phyloP scores from a whole-genome alignment of 768 basidiomycete species.

The Naematelia aurantialba region DNA sequence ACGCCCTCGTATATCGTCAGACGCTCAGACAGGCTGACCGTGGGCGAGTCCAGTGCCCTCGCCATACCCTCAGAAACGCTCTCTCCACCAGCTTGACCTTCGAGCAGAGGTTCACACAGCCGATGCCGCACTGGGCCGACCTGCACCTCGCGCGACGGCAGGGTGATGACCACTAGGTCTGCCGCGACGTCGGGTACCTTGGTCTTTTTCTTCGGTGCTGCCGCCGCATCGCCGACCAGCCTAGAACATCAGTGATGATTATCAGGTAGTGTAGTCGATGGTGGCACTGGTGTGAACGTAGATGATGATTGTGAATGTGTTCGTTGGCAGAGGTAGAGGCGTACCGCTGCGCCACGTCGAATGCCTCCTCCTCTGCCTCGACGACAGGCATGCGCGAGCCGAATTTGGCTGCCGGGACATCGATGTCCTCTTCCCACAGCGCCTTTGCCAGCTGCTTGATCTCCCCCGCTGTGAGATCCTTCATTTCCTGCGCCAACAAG shows the following conservation, averaged over 20 bases:
- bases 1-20: constrained; percentile 43
- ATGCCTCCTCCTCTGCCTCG: constrained; percentile 35
- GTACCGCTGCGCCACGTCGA: constrained; percentile 48
- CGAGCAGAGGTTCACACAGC: constrained; percentile 44
- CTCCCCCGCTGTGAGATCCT: neutral
- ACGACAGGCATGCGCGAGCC: constrained; percentile 14
- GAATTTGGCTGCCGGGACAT: constrained; percentile 17
- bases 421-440: constrained; percentile 36
- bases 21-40: constrained; percentile 26
- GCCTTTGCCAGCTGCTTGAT: constrained; percentile 26
- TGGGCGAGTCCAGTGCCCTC: constrained; percentile 32
- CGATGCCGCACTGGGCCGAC: constrained; percentile 46
- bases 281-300: too few species aligned
- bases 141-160: constrained; percentile 31
- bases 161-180: neutral
- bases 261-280: neutral
- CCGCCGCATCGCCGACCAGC: neutral
- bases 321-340: constrained; percentile 13
- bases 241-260: neutral
- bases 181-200: neutral
- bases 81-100: constrained; percentile 31
- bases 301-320: too few species aligned
- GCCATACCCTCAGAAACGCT: constrained; percentile 47
- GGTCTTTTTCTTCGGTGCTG: neutral
- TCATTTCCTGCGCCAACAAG: constrained; percentile 29